Base-by-base conservation (phyloP, 1,284 basidiomycete species). In the Marasmius tenuissimus region DNA sequence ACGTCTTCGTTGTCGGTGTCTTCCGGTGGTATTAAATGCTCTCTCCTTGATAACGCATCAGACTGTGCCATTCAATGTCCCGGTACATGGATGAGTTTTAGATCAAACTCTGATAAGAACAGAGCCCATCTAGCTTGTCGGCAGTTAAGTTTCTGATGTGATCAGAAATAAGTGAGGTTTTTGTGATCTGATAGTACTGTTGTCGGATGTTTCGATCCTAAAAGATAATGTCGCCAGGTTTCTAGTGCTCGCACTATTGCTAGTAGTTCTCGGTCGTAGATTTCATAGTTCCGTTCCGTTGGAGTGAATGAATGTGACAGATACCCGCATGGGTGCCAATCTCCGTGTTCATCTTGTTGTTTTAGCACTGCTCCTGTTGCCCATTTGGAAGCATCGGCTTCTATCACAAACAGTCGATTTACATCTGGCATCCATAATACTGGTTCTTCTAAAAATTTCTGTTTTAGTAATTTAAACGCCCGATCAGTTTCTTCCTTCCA, bases 221-320 rank as follows among this genome's bases (percentile, higher is more conserved):
- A 51, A 3, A 63, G 55, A 35, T 50, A 63, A 22, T 63, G 62
- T 34, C 58, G 4, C 63, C 63, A 65, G 34, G 54, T 57, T 40
- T 65, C 63, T 7, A 65, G 51, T 12, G 61, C 61, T 11, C 61
- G 37, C 20, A 45, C 37, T 12, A 54, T 54, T 11, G 3, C 18
- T 14, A 54, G 34, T n/a, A 54, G 20, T 35, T 54, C 52, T 4
- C 34, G 27, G 8, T 54, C 33, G 33, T 54, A 34, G 52, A 54
- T 54, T 11, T 54, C 52, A 34, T 54, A 54, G 11, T 54, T 54
- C 11, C 52, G 3, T 54, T 54, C 11, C 4, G 34, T 35, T 2
- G 20, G 2, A 3, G 12, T 37, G 34, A 54, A 34, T 2, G 20
- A 34, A 14, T 54, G 20, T 4, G 52, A 54, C 3, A 27, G 3